Conservation (phyloP, 208 protist species). For the Wallacemonas sp. region DNA sequence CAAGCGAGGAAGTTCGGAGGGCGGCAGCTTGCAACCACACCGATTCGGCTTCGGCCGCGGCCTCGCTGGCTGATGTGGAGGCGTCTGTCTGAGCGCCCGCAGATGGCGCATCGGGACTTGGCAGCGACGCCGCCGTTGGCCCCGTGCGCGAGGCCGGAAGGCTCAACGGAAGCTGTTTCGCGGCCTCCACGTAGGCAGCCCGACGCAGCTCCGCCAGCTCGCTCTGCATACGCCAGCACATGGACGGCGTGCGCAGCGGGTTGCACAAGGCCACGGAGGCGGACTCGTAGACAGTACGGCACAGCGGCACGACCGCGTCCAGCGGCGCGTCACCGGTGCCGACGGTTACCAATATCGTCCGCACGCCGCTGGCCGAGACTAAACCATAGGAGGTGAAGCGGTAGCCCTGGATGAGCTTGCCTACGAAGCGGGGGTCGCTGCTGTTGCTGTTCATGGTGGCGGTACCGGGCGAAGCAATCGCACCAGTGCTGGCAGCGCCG, state of each 20-base stretch:
- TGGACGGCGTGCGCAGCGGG: slow-evolving; percentile 55
- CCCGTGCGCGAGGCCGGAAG: neutral
- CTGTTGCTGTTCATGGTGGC: slow-evolving; percentile 25
- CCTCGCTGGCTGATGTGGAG: neutral
- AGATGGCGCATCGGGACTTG: neutral
- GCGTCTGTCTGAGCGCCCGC: neutral
- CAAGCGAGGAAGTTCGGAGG: neutral
- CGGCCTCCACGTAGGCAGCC: slow-evolving; percentile 1
- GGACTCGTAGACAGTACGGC: slow-evolving; percentile 72
- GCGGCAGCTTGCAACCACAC: slow-evolving; percentile 4
- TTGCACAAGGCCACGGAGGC: slow-evolving; percentile 73
- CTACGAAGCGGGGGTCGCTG: slow-evolving; percentile 69
- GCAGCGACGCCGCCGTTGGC: neutral
- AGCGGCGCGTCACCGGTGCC: slow-evolving; percentile 46
- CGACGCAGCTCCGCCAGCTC: slow-evolving; percentile 13
- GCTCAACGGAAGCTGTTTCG: neutral
- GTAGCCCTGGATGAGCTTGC: slow-evolving; percentile 56
- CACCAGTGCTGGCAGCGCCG: neutral
- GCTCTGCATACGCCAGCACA: slow-evolving; percentile 40
- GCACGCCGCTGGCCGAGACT: slow-evolving; percentile 68
- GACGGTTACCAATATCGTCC: slow-evolving; percentile 68
- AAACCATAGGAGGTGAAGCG: slow-evolving; percentile 77
- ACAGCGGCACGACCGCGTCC: slow-evolving; percentile 83
- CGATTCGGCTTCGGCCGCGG: neutral
- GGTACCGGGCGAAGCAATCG: neutral